phyloP scores from a whole-genome alignment of 2,329 filamentous ascomycete species.

The Diplodia seriata region DNA sequence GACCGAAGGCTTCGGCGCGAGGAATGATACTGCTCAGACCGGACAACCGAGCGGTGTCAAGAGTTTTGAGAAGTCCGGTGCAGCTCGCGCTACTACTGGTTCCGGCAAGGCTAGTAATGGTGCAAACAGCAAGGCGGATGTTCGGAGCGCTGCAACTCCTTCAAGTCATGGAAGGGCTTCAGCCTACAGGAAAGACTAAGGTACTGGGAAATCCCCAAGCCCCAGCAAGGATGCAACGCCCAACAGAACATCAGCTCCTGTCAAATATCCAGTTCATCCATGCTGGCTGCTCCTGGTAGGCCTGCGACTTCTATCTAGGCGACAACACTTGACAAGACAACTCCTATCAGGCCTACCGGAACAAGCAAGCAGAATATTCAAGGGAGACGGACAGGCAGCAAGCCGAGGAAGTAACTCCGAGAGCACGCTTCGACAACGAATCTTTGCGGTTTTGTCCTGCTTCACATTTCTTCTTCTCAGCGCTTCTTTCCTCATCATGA shows the following conservation, averaged over 20 bases:
- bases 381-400: neutral
- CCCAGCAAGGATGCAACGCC: neutral
- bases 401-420: neutral
- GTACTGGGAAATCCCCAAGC: neutral
- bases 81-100: neutral
- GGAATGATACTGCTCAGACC: neutral
- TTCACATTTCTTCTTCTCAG: neutral
- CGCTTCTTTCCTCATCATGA: neutral
- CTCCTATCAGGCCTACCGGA: neutral
- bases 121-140: constrained; percentile 1
- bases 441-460: neutral
- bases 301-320: neutral
- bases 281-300: neutral
- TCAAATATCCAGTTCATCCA: neutral
- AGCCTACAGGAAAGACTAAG: neutral
- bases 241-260: neutral
- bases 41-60: neutral
- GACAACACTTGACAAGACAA: neutral
- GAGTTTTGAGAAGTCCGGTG: neutral
- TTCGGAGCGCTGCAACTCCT: neutral
- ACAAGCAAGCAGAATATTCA: neutral
- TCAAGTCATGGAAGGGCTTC: neutral
- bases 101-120: neutral
- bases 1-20: neutral
- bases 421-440: neutral